Conservation (phyloP, 352 stramenopile species). For the Plasmopara viticola region DNA sequence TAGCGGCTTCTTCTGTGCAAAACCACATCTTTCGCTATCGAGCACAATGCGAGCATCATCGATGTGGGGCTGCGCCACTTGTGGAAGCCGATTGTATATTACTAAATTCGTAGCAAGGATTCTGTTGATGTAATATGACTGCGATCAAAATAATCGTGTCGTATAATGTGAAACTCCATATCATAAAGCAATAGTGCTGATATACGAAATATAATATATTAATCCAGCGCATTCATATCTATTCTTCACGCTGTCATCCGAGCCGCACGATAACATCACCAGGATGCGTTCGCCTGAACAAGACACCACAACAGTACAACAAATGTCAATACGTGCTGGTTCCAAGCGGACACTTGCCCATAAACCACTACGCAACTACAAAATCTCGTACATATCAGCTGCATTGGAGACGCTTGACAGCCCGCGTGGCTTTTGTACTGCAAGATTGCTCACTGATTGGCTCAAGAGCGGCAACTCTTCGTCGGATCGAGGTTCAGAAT, state of each 20-base stretch:
- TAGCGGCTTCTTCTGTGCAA: conserved; percentile 39
- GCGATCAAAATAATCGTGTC: too few species aligned
- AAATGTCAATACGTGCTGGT: conserved; percentile 15
- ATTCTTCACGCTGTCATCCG: conserved; percentile 4
- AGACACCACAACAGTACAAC: conserved; percentile 15
- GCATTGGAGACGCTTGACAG: conserved; percentile 41
- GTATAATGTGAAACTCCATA: too few species aligned
- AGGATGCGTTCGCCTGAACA: conserved; percentile 27
- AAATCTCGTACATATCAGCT: conserved; percentile 58
- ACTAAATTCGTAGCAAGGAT: not conserved
- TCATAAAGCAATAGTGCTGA: too few species aligned
- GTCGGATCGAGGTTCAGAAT: conserved; percentile 25
- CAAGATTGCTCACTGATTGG: not conserved
- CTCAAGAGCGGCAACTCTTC: conserved; percentile 34
- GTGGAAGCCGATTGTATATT: conserved; percentile 10
- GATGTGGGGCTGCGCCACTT: conserved; percentile 22
- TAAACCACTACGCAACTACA: conserved; percentile 31
- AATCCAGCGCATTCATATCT: too few species aligned
- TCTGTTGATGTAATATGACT: too few species aligned
- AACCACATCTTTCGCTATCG: conserved; percentile 28
- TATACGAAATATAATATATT: too few species aligned
- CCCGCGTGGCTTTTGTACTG: conserved; percentile 27
- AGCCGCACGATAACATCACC: conserved; percentile 21
- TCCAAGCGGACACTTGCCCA: conserved; percentile 9
- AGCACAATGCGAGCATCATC: conserved; percentile 26